Evolutionary conservation across 2,329 filamentous ascomycete species (phyloP), one percentile per base, ranked within the genome.

Genomic region (Arthrobotrys musiformis): DNA sequence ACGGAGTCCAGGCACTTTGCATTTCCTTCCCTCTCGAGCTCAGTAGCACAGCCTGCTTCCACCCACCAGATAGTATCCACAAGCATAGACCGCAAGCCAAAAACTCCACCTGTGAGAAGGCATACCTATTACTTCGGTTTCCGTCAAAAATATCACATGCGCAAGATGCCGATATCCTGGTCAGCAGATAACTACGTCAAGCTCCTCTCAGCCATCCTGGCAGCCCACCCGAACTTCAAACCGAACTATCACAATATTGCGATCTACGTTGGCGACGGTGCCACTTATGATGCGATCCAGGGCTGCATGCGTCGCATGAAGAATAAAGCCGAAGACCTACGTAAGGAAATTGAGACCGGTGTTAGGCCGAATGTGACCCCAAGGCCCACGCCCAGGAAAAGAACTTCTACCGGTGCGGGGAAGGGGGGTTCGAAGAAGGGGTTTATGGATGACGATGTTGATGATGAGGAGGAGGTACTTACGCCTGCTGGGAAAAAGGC

Each of bases 221-320:
- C 74, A 8, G 74, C 74, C 30, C 74, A 78, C 50, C 72, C 72
- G 11, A 54, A 67, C 28, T 42, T 78, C 30, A 69, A 68, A 46
- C 61, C 56, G n/a, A 35, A 78, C 26, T 72, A 61, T 24, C 42
- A 35, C 9, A 46, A 61, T 3, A 58, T 78, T 5, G 74, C 74
- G 7, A 54, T 78, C 26, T 72, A 72, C 44, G 72, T 78, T 46
- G 74, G 74, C 19, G 74, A 78, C 17, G 68, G 68, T 26, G 68
- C 74, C 6, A 78, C 74, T 13, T 78, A 78, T 35, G 67, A 78
- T 72, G 74, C 74, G 13, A 78, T 72, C 35, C 52, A 72, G 48
- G 28, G 61, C 9, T 72, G 74, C 60, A 60, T 78, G 67, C 68
- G 68, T 17, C 74, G 60, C 13, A 66, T 78, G 24, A 60, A 35